These are phyloP conservation scores for Breviolum minutum DNA, from an alignment of 73 alveolate genomes.

Conservation along the genomic window DNA sequence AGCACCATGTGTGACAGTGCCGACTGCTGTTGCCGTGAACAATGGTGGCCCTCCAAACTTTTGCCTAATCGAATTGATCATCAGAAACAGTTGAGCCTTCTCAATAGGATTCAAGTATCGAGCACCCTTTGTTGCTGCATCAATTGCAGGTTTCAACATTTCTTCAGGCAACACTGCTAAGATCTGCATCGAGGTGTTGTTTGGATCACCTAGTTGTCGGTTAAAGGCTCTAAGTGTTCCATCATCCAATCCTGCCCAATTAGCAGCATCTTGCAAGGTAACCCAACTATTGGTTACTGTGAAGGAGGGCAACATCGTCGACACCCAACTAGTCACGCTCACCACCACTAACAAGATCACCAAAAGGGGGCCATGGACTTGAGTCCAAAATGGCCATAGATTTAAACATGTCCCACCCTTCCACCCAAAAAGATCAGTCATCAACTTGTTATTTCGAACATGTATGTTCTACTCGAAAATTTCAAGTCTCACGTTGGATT, in stretches of 20 bases:
- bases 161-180: not conserved
- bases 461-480: too few relatives aligned
- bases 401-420: not conserved
- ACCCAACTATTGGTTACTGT: not conserved
- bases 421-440: not conserved
- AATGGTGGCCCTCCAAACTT: not conserved
- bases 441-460: not conserved
- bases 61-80: not conserved
- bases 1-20: not conserved
- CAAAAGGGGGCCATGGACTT: not conserved
- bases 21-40: not conserved
- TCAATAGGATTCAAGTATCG: not conserved
- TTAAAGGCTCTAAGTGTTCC: not conserved
- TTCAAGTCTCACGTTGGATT: too few relatives aligned
- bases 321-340: not conserved
- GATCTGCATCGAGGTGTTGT: not conserved
- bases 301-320: slow-evolving; percentile 5
- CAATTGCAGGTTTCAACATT: not conserved
- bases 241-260: not conserved
- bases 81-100: not conserved
- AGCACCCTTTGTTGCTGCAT: not conserved
- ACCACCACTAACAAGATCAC: not conserved
- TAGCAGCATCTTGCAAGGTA: not conserved
- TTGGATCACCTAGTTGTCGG: slow-evolving; percentile 10
- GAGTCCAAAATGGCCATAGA: not conserved